A percentile compares a stretch with the other conserved stretches of the same genome.
Evolutionary conservation across 2,329 filamentous ascomycete species (phyloP).

Genomic region (Colletotrichum shisoi): DNA sequence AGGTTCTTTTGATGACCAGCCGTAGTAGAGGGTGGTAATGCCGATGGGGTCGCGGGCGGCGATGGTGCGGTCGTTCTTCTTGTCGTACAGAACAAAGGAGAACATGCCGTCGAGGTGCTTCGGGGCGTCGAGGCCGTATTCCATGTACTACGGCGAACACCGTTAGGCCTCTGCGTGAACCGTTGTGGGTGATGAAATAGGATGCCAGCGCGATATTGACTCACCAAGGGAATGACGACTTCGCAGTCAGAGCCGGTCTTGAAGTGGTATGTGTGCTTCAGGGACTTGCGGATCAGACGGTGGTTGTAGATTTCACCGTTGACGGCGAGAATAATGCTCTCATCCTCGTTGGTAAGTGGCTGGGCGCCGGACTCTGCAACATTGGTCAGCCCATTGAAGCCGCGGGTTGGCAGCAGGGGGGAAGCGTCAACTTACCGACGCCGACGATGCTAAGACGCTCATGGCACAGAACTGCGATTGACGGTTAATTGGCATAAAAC

Average conservation of each 20-base stretch:
- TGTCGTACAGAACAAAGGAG: slow-evolving; percentile 98
- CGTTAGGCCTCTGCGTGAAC: slow-evolving; percentile 20
- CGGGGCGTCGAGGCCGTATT: slow-evolving; percentile 90
- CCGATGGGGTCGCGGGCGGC: slow-evolving; percentile 96
- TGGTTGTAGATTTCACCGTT: slow-evolving; percentile 99
- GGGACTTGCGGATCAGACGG: slow-evolving; percentile 85
- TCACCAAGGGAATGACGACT: slow-evolving; percentile 95
- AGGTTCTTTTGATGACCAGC: slow-evolving; percentile 83
- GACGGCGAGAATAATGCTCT: slow-evolving; percentile 88
- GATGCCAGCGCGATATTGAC: slow-evolving; percentile 44
- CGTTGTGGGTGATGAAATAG: neutral
- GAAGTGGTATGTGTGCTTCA: slow-evolving; percentile 89
- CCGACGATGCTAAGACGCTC: slow-evolving; percentile 98
- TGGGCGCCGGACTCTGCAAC: slow-evolving; percentile 87
- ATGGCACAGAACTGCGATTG: slow-evolving; percentile 81
- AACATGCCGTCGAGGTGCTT: slow-evolving; percentile 99
- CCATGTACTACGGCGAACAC: slow-evolving; percentile 72
- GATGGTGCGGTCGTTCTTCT: slow-evolving; percentile 88
- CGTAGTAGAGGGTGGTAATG: slow-evolving; percentile 96
- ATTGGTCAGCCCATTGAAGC: slow-evolving; percentile 38
- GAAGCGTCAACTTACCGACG: slow-evolving; percentile 71
- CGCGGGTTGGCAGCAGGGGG: slow-evolving; percentile 13
- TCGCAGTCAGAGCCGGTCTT: slow-evolving; percentile 99
- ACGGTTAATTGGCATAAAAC: slow-evolving; percentile 43
- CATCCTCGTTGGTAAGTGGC: slow-evolving; percentile 91